Conservation (phyloP, 768 basidiomycete genomes). For the Tylopilus rubrobrunneus region DNA sequence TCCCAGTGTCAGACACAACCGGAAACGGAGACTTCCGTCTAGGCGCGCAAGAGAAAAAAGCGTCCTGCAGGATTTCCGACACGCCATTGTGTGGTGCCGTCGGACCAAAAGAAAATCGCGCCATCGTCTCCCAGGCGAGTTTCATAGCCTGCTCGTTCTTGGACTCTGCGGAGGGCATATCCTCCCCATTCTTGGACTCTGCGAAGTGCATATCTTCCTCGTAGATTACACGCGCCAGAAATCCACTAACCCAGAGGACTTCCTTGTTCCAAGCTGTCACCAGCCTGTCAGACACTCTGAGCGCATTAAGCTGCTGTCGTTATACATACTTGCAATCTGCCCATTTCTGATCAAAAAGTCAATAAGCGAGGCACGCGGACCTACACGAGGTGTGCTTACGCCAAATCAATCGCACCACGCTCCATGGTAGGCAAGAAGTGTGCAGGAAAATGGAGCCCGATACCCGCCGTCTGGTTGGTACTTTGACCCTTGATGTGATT, state of each 20-base stretch:
- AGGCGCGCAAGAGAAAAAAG: conserved; percentile 10
- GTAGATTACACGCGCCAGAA: conserved; percentile 36
- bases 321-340: too few relatives aligned
- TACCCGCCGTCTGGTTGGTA: conserved; percentile 87
- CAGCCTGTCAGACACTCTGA: too few relatives aligned
- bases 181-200: conserved; percentile 45
- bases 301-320: too few relatives aligned
- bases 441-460: conserved; percentile 59
- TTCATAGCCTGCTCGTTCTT: neutral
- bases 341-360: too few relatives aligned
- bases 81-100: conserved; percentile 27
- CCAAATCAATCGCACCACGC: conserved; percentile 84
- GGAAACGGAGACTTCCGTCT: conserved; percentile 4
- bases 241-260: too few relatives aligned
- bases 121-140: conserved; percentile 63
- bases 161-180: conserved; percentile 39
- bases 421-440: conserved; percentile 95
- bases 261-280: too few relatives aligned
- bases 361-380: too few relatives aligned
- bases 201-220: conserved; percentile 63
- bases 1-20: conserved; percentile 12
- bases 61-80: conserved; percentile 11
- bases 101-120: conserved; percentile 69
- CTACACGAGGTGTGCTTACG: conserved; percentile 48
- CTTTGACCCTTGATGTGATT: conserved; percentile 63